These are phyloP conservation scores for Macrolepiota fuliginosa DNA, from an alignment of 768 basidiomycete genomes.

Conservation along the genomic window DNA sequence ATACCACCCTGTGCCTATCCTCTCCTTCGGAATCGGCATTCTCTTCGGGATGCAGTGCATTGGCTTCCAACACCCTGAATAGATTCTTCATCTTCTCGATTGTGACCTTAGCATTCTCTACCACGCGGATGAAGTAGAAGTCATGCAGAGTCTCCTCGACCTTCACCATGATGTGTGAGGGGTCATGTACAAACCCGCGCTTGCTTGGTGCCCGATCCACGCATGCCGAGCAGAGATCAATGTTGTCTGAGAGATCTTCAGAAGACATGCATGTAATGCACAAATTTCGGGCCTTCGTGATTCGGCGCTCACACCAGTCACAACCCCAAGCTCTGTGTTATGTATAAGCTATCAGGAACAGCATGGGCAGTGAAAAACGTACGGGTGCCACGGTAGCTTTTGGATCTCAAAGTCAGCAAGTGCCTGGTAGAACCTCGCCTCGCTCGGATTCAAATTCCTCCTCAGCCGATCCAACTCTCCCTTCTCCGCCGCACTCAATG, in stretches of 20 bases:
- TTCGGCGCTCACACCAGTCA: slow-evolving; percentile 29
- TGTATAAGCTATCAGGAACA: neutral
- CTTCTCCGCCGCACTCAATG: slow-evolving; percentile 23
- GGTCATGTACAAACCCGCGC: slow-evolving; percentile 28
- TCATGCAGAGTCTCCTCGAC: slow-evolving; percentile 32
- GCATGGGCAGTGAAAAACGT: slow-evolving; percentile 7
- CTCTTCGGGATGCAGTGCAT: neutral
- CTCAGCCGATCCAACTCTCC: slow-evolving; percentile 28
- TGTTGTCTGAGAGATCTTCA: slow-evolving; percentile 32
- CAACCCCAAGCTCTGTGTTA: slow-evolving; percentile 26
- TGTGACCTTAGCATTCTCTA: slow-evolving; percentile 22
- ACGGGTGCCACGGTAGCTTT: slow-evolving; percentile 34
- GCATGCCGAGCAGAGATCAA: slow-evolving; percentile 29
- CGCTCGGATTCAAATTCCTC: slow-evolving; percentile 28
- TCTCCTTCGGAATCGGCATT: neutral
- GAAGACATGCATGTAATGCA: slow-evolving; percentile 30
- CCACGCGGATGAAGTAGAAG: slow-evolving; percentile 23
- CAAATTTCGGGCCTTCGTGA: slow-evolving; percentile 28
- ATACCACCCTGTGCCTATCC: slow-evolving; percentile 9
- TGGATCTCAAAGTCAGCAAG: slow-evolving; percentile 31
- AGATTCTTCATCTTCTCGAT: slow-evolving; percentile 23
- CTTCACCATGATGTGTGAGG: slow-evolving; percentile 27
- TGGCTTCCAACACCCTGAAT: slow-evolving; percentile 22
- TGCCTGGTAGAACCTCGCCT: slow-evolving; percentile 32
- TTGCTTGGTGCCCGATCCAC: slow-evolving; percentile 26